Conservation (phyloP, 2,329 filamentous ascomycete species). For the Ciborinia camelliae region DNA sequence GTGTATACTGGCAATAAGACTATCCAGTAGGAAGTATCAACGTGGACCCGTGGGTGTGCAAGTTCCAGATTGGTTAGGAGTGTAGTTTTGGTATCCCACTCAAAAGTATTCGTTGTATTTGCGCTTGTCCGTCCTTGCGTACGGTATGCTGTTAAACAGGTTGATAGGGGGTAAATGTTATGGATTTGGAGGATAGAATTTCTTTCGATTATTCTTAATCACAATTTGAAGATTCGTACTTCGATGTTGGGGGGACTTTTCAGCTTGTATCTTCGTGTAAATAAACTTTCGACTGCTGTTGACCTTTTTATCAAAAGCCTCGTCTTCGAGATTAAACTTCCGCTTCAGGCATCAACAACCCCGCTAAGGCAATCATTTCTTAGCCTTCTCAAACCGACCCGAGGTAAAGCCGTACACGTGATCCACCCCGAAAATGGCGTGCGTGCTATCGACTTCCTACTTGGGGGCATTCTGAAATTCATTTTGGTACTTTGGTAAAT, state of each 20-base stretch:
- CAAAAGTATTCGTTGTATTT: constrained; percentile 16
- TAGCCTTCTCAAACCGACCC: not conserved
- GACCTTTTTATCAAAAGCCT: constrained; percentile 18
- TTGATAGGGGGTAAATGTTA: constrained; percentile 7
- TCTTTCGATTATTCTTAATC: not conserved
- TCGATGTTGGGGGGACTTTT: not conserved
- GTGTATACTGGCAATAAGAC: not conserved
- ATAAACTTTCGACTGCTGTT: not conserved
- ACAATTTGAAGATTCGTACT: not conserved
- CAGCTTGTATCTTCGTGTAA: not conserved
- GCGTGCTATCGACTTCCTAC: no score
- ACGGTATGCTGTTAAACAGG: constrained; percentile 9
- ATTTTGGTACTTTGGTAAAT: no score
- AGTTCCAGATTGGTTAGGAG: not conserved
- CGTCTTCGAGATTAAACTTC: constrained; percentile 19
- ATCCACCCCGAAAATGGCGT: not conserved
- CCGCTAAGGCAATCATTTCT: constrained; percentile 16
- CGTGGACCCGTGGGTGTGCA: not conserved
- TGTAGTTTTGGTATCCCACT: constrained; percentile 1
- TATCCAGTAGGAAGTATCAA: constrained; percentile 14
- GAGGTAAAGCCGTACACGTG: not conserved
- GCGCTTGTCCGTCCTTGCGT: constrained; percentile 13
- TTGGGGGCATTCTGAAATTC: not conserved
- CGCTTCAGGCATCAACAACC: constrained; percentile 13
- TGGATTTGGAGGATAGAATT: not conserved